A percentile compares a stretch with the other conserved stretches of the same genome.
Conservation (phyloP, 768 basidiomycete genomes). For the Gymnopilus dilepis region DNA sequence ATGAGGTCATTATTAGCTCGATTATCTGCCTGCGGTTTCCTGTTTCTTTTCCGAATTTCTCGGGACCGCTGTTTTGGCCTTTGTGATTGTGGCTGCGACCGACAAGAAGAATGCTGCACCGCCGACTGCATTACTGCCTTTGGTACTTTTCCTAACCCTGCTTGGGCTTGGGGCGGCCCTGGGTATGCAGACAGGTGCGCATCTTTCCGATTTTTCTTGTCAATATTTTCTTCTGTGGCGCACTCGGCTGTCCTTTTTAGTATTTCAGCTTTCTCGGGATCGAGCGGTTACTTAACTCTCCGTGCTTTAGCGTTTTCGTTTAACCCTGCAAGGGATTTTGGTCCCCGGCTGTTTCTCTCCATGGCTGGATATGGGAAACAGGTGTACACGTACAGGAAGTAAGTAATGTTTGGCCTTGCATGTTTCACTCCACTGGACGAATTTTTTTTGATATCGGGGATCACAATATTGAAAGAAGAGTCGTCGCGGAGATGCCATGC, state of each 20-base stretch:
- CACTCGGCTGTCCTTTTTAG: neutral
- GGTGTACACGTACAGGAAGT: constrained; percentile 51
- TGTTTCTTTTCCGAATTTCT: constrained; percentile 59
- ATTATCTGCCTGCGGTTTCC: constrained; percentile 44
- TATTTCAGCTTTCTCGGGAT: constrained; percentile 48
- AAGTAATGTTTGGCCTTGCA: constrained; percentile 27
- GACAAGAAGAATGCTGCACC: constrained; percentile 61
- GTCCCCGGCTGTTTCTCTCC: constrained; percentile 68
- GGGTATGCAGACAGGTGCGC: constrained; percentile 62
- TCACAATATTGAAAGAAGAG: neutral
- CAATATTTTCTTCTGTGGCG: constrained; percentile 3
- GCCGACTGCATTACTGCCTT: constrained; percentile 50
- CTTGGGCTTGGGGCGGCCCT: constrained; percentile 61
- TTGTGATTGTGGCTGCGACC: constrained; percentile 56
- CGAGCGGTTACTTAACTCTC: neutral
- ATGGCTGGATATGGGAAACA: constrained; percentile 72
- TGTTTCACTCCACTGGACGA: neutral
- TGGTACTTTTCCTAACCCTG: constrained; percentile 59
- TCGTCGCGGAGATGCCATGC: neutral
- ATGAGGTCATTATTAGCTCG: constrained; percentile 16
- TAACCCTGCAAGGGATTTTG: constrained; percentile 76
- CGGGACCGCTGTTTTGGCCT: constrained; percentile 57
- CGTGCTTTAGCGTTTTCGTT: constrained; percentile 54
- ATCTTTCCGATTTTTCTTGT: neutral
- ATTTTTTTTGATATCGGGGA: neutral